Evolutionary conservation across 2,329 filamentous ascomycete species (phyloP).

Genomic region (Shiraia sp.): DNA sequence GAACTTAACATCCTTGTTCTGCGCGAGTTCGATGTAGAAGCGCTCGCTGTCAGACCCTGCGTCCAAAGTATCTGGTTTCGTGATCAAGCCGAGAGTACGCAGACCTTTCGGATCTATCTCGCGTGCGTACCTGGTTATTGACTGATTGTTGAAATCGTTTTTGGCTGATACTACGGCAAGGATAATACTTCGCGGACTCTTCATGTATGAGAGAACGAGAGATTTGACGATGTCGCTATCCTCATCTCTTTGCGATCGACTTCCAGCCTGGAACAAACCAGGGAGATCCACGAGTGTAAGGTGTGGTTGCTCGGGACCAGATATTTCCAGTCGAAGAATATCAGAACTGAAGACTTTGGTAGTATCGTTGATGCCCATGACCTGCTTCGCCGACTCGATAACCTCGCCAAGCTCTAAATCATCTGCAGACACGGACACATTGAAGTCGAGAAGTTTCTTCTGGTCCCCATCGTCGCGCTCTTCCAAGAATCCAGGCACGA

Average conservation of each 20-base stretch:
- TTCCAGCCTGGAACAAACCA: constrained; percentile 42
- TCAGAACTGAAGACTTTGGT: constrained; percentile 25
- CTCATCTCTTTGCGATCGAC: constrained; percentile 32
- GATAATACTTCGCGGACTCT: constrained; percentile 61
- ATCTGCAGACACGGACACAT: constrained; percentile 3
- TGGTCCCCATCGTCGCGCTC: constrained; percentile 4
- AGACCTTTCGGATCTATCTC: constrained; percentile 50
- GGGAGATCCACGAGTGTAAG: constrained; percentile 44
- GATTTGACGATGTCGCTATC: constrained; percentile 38
- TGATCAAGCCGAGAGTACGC: constrained; percentile 61
- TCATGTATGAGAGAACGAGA: constrained; percentile 60
- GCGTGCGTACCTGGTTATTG: constrained; percentile 56
- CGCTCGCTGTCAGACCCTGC: constrained; percentile 47
- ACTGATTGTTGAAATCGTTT: constrained; percentile 59
- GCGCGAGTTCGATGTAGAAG: constrained; percentile 42
- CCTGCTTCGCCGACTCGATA: constrained; percentile 54
- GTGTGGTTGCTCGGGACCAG: constrained; percentile 22
- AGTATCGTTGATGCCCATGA: constrained; percentile 49
- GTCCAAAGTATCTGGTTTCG: constrained; percentile 56
- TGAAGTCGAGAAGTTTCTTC: constrained; percentile 9
- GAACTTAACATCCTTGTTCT: constrained; percentile 46
- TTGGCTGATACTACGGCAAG: constrained; percentile 52
- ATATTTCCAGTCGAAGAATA: constrained; percentile 31
- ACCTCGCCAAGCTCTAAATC: constrained; percentile 11
- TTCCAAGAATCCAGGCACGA: constrained; percentile 29